Base-by-base conservation (phyloP, 148 eudicot species). In the Rhododendron mucronatum region DNA sequence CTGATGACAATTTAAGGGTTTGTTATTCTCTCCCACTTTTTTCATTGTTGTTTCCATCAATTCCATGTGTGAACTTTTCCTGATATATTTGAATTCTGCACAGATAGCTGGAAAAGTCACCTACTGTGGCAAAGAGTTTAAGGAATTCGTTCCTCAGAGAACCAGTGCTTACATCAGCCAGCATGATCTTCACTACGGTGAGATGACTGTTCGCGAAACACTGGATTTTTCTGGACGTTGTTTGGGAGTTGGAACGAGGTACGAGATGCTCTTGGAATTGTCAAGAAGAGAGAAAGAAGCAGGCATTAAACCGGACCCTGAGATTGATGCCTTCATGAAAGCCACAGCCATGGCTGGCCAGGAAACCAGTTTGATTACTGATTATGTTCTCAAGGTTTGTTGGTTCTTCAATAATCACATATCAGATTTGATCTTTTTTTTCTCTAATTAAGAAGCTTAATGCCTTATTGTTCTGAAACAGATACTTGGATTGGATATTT, bases 151-250 rank as follows among this genome's bases (percentile, higher is more conserved):
- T 83, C 90, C 91, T 57, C 91, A 90, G 80, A 86, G 91, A 33
- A 90, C 89, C 1, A 71, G 90, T 63, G 87, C 91, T 81, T 90
- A 90, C 47, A 90, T 90, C 21, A 90, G 91, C 59, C 91, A 86
- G 53, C 86, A 90, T 28, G 89, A 90, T 84, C 90, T 90, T 67
- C 91, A 90, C 84, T 50, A 80, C 20, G 89, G 90, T 8, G 91
- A 90, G 78, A 90, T 88, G 91, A 90, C 91, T 20, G 91, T 90
- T 2, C 71, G 91, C 0, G 91, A 90, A 76, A 90, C 90, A 53
- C 26, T 90, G 12, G 90, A 90, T 83, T 90, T 90, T 82, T 85
- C 91, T 1, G 89, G 91, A 14, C 65, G 89, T n/a, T 90, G 91
- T 41, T 81, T 87, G 80, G 91, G 91, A n/a, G 91, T 90, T 33